phyloP scores from a whole-genome alignment of 306 rosid species.

The Ziziphus jujuba region DNA sequence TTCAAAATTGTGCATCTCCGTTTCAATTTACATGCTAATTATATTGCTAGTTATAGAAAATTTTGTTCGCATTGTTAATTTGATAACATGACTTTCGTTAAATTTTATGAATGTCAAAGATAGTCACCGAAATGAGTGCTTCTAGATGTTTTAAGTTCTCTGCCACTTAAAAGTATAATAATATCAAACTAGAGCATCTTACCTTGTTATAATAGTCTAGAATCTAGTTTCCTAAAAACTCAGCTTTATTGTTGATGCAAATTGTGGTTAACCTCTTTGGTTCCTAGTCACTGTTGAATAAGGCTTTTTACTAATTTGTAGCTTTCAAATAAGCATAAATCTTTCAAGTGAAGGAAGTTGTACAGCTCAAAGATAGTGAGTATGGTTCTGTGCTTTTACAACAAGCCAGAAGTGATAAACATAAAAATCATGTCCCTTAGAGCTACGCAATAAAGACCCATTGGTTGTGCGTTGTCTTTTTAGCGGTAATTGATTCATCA shows the following conservation, averaged over 20 bases:
- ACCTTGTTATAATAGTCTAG: not conserved
- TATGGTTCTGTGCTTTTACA: too few species aligned
- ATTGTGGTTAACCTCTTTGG: not conserved
- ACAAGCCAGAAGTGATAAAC: too few species aligned
- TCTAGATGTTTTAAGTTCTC: slow-evolving; percentile 75
- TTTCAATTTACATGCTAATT: slow-evolving; percentile 5
- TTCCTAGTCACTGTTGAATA: not conserved
- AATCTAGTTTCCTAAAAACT: too few species aligned
- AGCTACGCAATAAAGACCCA: too few species aligned
- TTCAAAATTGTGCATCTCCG: slow-evolving; percentile 53
- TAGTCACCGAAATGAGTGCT: slow-evolving; percentile 55
- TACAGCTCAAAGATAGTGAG: too few species aligned
- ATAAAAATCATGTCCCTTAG: too few species aligned
- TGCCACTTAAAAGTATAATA: slow-evolving; percentile 55
- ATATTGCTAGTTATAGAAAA: not conserved
- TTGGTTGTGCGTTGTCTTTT: too few species aligned
- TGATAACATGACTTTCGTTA: slow-evolving; percentile 7
- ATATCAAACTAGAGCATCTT: slow-evolving; percentile 42
- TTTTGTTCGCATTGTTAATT: not conserved
- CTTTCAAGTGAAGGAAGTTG: too few species aligned
- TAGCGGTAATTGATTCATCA: too few species aligned
- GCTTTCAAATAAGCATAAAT: too few species aligned
- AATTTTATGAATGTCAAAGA: slow-evolving; percentile 70
- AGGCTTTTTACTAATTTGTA: too few species aligned
- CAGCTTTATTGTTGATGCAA: not conserved